Conservation (phyloP, 2,329 filamentous ascomycete species). For the Ascochyta viciae-villosae region DNA sequence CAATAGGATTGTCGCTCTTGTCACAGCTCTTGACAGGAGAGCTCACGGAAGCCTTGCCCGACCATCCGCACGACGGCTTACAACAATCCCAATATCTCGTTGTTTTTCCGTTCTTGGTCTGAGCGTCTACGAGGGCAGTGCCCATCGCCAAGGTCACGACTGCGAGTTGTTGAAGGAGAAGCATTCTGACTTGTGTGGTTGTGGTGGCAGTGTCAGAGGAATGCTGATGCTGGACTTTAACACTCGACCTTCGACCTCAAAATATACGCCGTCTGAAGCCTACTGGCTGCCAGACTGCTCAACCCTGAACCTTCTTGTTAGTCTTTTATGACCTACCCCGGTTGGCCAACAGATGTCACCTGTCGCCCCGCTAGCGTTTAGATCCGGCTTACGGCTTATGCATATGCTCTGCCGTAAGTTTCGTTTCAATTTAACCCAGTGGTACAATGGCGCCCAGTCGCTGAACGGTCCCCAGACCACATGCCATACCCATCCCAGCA, state of each 20-base stretch:
- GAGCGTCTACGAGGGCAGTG: slow-evolving; percentile 36
- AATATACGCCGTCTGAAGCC: not conserved
- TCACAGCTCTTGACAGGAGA: slow-evolving; percentile 63
- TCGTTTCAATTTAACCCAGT: slow-evolving; percentile 19
- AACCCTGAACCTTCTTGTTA: not conserved
- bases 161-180: slow-evolving; percentile 39
- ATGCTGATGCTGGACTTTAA: not conserved
- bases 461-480: not conserved
- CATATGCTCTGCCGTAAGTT: slow-evolving; percentile 10
- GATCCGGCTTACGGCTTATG: slow-evolving; percentile 13
- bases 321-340: not conserved
- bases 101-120: slow-evolving; percentile 39
- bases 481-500: not conserved
- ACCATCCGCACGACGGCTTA: slow-evolving; percentile 71
- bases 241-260: not conserved
- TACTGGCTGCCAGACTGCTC: not conserved
- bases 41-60: slow-evolving; percentile 62
- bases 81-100: slow-evolving; percentile 66
- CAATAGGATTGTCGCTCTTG: slow-evolving; percentile 62
- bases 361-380: not conserved
- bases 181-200: slow-evolving; percentile 23
- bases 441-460: slow-evolving; percentile 13
- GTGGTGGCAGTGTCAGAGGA: not conserved
- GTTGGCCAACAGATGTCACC: not conserved
- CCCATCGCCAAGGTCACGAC: slow-evolving; percentile 37